Base-by-base conservation (phyloP, 2,329 filamentous ascomycete genomes). In the Aschersonia sp. region DNA sequence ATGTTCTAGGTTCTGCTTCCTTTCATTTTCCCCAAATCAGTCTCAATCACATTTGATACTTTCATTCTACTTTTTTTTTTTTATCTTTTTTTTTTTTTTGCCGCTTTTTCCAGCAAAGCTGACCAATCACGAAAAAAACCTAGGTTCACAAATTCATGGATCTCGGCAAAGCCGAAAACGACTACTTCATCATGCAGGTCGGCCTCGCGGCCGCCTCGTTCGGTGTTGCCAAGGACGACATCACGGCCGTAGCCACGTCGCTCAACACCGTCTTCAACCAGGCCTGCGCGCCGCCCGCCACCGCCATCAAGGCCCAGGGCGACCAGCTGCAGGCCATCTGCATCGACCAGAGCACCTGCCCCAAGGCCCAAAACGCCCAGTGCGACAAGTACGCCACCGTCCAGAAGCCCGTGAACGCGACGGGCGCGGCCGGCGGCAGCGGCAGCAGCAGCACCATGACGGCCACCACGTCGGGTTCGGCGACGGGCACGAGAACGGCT, bases 161-260 rank as follows among this genome's bases (percentile, higher is more conserved):
- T 49, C 68, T 81, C 43, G 62, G 70, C 55, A 56, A 62, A 31
- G 58, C 62, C 47, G 67, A 81, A 57, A 59, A 77, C 40, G 69
- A 66, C 32, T 81, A 79, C 64, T 81, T 81, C 64, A 73, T 79
- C 57, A 52, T 66, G 42, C 76, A 81, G 59, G 73, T 81, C 48
- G 74, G 67, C 31, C 59, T 77, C 10, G 66, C 77, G 5, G 76
- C 72, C 6, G 62, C 68, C 39, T 78, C 74, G 1, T 78, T 81
- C 53, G 78, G 78, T 41, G 75, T 81, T 41, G 64, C 71, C n/a
- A 54, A 67, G 10, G 66, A 64, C 4, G 78, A 81, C 55, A 62
- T 78, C 44, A 57, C 56, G 22, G 59, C 57, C 32, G 71, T 80
- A 31, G 76, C 65, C 50, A 63, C 52, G 32, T 66, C 70, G 2